Conservation (phyloP, 257 asterid species). For the Leonotis leonurus region DNA sequence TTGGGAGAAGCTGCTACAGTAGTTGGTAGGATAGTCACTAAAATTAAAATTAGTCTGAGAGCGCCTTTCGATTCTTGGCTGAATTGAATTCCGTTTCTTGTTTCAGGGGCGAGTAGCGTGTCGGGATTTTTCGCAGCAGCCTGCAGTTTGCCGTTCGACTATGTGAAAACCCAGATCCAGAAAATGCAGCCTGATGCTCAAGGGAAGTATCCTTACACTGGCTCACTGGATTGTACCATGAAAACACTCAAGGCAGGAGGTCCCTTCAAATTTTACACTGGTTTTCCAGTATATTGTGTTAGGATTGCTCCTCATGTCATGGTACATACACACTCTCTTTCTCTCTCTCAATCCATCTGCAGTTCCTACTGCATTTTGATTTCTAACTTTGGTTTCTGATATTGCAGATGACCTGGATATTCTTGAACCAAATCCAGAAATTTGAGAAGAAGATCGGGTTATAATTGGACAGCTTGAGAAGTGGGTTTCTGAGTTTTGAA, state of each 20-base stretch:
- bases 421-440: conserved; percentile 89
- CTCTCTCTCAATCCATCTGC: not conserved
- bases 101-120: conserved; percentile 83
- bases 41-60: not conserved
- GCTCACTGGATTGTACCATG: conserved; percentile 80
- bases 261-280: conserved; percentile 90
- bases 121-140: conserved; percentile 97
- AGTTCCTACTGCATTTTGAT: not conserved
- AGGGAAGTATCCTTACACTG: conserved; percentile 83
- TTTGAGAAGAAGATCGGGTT: conserved; percentile 52
- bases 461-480: conserved; percentile 26
- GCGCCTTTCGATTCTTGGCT: not conserved
- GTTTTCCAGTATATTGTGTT: conserved; percentile 91
- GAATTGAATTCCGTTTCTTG: not conserved
- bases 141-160: conserved; percentile 95
- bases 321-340: conserved; percentile 36
- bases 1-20: conserved; percentile 75
- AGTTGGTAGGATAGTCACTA: conserved; percentile 42
- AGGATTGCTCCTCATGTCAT: conserved; percentile 99
- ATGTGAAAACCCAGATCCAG: conserved; percentile 93
- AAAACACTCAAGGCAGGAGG: conserved; percentile 90
- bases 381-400: not conserved
- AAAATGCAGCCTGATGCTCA: conserved; percentile 95
- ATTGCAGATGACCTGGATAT: conserved; percentile 97
- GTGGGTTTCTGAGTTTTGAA: not conserved